Percentiles rank a stretch among this genome's conserved stretches.
phyloP scores from a whole-genome alignment of 768 basidiomycete genomes.

The Mycena floridula region DNA sequence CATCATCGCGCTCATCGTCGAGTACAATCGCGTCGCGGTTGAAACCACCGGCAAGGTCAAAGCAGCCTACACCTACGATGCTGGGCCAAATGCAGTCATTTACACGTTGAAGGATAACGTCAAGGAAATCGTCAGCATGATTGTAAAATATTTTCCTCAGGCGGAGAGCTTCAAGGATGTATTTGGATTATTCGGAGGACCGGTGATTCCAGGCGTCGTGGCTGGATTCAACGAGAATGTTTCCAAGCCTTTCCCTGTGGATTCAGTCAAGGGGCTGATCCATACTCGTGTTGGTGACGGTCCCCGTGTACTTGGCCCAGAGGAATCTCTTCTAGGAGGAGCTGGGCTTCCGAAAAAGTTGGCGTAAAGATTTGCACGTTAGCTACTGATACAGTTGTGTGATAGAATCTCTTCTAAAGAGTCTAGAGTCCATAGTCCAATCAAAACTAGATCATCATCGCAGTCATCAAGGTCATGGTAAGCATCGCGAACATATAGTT shows the following conservation, averaged over 20 bases:
- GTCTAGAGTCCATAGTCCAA: no score
- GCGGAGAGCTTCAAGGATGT: conserved; percentile 70
- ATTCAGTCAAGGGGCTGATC: conserved; percentile 84
- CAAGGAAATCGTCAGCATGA: conserved; percentile 67
- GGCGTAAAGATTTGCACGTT: no score
- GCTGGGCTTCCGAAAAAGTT: conserved; percentile 74
- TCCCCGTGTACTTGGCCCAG: conserved; percentile 58
- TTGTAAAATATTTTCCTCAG: conserved; percentile 86
- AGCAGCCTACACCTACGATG: conserved; percentile 99
- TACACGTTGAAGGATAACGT: conserved; percentile 79
- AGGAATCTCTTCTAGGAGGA: conserved; percentile 58
- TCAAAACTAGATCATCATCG: no score
- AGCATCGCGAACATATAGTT: no score
- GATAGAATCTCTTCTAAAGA: no score
- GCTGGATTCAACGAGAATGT: conserved; percentile 77
- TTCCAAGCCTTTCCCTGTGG: conserved; percentile 64
- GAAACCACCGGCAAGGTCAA: conserved; percentile 53
- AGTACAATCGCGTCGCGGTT: conserved; percentile 81
- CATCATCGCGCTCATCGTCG: conserved; percentile 87
- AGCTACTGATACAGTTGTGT: not conserved
- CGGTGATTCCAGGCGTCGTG: conserved; percentile 36
- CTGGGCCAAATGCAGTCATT: conserved; percentile 97
- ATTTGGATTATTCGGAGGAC: conserved; percentile 50
- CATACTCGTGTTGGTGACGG: conserved; percentile 93
- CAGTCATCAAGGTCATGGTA: no score